Conservation (phyloP, 805 yeast genomes). For the Scheffersomyces amazonensis region DNA sequence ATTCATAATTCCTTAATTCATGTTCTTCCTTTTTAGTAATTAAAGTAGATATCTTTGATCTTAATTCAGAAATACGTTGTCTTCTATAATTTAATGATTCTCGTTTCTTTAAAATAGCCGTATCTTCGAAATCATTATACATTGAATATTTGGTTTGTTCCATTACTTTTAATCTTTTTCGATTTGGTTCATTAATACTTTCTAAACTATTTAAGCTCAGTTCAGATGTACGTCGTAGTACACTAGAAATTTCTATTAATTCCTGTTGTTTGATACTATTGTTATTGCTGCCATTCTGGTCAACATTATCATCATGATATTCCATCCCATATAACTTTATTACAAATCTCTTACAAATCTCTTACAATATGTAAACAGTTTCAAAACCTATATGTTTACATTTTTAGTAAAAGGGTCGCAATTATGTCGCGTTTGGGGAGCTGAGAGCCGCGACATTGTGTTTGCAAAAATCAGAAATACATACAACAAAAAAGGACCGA, state of each 20-base stretch:
- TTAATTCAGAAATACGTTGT: neutral
- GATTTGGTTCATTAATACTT: no score
- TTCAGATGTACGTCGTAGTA: no score
- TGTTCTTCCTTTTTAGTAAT: conserved; percentile 36
- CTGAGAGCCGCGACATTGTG: neutral
- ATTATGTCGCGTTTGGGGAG: neutral
- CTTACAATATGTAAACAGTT: neutral
- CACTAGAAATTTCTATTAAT: no score
- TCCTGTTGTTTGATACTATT: no score
- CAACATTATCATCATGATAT: no score
- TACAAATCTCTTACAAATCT: neutral
- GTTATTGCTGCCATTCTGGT: no score
- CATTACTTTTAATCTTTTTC: no score
- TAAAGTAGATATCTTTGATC: conserved; percentile 17
- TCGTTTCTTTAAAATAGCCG: neutral
- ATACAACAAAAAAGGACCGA: no score
- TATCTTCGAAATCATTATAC: neutral
- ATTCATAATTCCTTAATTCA: conserved; percentile 33
- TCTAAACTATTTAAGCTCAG: no score
- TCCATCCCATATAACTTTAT: no score
- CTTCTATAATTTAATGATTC: neutral
- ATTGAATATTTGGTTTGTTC: neutral
- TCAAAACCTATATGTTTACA: neutral
- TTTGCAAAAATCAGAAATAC: no score
- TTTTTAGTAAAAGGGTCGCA: no score